A percentile compares a stretch with the other conserved stretches of the same genome.
These are phyloP conservation scores for Asterophora lycoperdoides DNA, from an alignment of 768 basidiomycete species.

Conservation along the genomic window DNA sequence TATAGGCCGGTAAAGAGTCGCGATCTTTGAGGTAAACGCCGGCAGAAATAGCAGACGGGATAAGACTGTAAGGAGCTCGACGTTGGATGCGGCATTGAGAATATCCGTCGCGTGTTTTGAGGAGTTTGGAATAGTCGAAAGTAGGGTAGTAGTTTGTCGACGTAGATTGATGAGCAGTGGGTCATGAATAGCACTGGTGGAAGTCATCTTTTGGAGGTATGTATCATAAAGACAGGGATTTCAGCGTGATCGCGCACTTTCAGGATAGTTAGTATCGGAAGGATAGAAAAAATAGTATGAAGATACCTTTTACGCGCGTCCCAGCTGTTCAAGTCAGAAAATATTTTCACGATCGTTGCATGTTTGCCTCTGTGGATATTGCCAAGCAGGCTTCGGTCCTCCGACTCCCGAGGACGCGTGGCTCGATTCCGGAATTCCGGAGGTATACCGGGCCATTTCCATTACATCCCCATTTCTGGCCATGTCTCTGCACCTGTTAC, in stretches of 20 bases:
- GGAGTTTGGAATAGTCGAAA: conserved; percentile 38
- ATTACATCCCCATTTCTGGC: no score
- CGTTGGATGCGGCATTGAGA: conserved; percentile 33
- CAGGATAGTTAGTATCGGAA: neutral
- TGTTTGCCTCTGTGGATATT: neutral
- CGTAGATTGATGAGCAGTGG: conserved; percentile 57
- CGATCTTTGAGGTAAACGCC: conserved; percentile 58
- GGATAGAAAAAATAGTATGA: neutral
- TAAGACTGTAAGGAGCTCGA: conserved; percentile 47
- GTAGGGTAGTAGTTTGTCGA: conserved; percentile 47
- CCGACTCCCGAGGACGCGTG: no score
- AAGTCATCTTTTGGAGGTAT: conserved; percentile 14
- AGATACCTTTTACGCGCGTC: neutral
- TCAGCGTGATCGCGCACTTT: neutral
- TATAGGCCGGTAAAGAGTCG: conserved; percentile 69
- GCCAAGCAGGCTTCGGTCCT: neutral
- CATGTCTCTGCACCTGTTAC: no score
- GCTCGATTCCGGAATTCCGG: no score
- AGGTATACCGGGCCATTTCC: no score
- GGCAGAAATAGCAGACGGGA: conserved; percentile 60
- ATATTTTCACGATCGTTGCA: neutral
- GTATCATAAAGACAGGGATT: conserved; percentile 3
- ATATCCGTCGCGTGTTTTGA: conserved; percentile 38
- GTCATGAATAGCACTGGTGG: conserved; percentile 39
- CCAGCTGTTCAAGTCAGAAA: neutral